A percentile compares a stretch with the other conserved stretches of the same genome.
These are phyloP conservation scores for Gossypium gossypioides DNA, from an alignment of 441 rosid genomes.

Conservation along the genomic window DNA sequence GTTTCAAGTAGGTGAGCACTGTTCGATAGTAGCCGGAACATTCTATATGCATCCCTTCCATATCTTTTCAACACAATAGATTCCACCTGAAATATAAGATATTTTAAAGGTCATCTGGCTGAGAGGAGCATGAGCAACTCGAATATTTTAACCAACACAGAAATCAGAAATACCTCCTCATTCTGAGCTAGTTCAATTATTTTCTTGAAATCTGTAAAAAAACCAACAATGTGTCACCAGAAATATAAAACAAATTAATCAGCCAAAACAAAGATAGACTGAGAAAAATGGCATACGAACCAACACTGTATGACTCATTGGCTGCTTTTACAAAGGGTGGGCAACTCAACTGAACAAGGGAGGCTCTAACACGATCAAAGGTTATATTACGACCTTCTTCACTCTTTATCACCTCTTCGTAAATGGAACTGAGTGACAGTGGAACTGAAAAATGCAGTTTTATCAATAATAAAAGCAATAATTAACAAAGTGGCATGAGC, in stretches of 20 bases:
- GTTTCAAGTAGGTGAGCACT: conserved; percentile 54
- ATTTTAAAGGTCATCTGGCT: conserved; percentile 3
- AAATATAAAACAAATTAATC: conserved; percentile 12
- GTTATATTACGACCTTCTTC: conserved; percentile 68
- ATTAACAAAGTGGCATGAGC: background rate
- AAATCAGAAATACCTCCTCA: conserved; percentile 51
- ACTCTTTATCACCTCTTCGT: conserved; percentile 74
- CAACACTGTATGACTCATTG: conserved; percentile 47
- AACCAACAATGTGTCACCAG: conserved; percentile 8
- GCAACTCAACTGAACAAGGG: conserved; percentile 44
- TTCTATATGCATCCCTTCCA: conserved; percentile 63
- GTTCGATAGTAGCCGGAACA: conserved; percentile 60
- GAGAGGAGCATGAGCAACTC: conserved; percentile 4
- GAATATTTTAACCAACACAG: conserved; percentile 3
- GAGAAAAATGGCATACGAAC: conserved; percentile 26
- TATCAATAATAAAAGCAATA: conserved; percentile 12
- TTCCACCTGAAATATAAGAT: conserved; percentile 44
- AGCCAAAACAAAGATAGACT: conserved; percentile 9
- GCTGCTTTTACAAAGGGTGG: conserved; percentile 32
- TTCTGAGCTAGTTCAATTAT: conserved; percentile 61
- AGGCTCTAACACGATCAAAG: conserved; percentile 55
- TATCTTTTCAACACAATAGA: conserved; percentile 63
- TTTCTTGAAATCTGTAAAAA: conserved; percentile 51
- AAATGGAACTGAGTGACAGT: conserved; percentile 53
- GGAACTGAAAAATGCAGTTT: conserved; percentile 41